Conservation (phyloP, 768 basidiomycete genomes). For the Boletus sp. region DNA sequence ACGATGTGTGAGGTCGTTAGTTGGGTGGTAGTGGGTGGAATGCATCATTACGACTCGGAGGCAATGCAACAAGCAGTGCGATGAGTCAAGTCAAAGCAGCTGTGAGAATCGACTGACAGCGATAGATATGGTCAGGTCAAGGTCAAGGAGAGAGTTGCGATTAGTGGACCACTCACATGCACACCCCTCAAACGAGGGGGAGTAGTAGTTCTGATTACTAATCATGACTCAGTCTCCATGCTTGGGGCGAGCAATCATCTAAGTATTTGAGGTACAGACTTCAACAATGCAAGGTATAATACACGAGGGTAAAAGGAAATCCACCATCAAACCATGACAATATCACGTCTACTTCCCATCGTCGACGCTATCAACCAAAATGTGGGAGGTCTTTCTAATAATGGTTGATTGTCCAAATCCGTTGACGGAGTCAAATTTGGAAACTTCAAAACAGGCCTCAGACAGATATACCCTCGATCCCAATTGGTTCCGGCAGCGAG, state of each 20-base stretch:
- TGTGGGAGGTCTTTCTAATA: conserved; percentile 1
- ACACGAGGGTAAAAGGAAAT: not conserved
- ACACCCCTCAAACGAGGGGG: not conserved
- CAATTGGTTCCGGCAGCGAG: conserved; percentile 25
- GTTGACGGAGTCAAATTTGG: not conserved
- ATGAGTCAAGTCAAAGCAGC: conserved; percentile 11
- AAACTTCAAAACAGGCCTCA: conserved; percentile 1
- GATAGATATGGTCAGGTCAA: conserved; percentile 2
- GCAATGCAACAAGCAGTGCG: not conserved
- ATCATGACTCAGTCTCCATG: conserved; percentile 15
- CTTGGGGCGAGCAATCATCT: no score
- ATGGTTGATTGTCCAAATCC: not conserved
- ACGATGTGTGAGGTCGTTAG: conserved; percentile 20
- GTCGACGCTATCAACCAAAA: not conserved
- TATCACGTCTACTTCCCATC: not conserved
- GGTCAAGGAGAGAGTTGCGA: conserved; percentile 5
- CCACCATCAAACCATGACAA: not conserved
- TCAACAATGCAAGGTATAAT: not conserved
- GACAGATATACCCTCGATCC: conserved; percentile 13
- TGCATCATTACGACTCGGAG: conserved; percentile 11
- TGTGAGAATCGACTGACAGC: conserved; percentile 10
- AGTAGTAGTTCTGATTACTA: conserved; percentile 18
- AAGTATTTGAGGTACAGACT: not conserved
- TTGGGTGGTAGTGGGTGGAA: conserved; percentile 15
- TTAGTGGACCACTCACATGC: conserved; percentile 2